Conservation (phyloP, 768 basidiomycete species). For the Imleria badia region DNA sequence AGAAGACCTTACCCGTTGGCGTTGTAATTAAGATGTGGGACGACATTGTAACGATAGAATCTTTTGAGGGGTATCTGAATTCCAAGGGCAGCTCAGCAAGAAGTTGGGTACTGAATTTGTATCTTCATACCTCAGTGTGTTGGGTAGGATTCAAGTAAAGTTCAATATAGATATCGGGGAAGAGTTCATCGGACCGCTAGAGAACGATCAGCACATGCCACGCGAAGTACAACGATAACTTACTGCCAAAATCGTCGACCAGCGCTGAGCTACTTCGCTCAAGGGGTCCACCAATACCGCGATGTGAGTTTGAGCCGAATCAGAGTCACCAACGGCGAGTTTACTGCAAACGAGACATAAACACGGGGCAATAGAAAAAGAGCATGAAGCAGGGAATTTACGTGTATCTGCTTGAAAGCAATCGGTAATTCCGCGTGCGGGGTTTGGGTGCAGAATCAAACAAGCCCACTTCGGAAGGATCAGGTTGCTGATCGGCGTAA, state of each 20-base stretch:
- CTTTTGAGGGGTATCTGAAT: conserved; percentile 82
- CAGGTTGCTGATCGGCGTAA: conserved; percentile 66
- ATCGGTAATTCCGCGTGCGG: conserved; percentile 58
- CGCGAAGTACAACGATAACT: conserved; percentile 5
- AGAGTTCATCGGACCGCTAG: conserved; percentile 35
- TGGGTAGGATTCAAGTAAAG: conserved; percentile 76
- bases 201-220: background rate
- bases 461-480: conserved; percentile 69
- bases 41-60: conserved; percentile 83
- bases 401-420: conserved; percentile 64
- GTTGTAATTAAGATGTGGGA: conserved; percentile 59
- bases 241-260: conserved; percentile 79
- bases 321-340: conserved; percentile 66
- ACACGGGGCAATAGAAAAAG: background rate
- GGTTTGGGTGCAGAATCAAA: conserved; percentile 65
- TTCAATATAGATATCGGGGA: conserved; percentile 66
- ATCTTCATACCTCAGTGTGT: conserved; percentile 59
- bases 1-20: conserved; percentile 53
- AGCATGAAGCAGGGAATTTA: conserved; percentile 39
- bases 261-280: conserved; percentile 81
- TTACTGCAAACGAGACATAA: conserved; percentile 42
- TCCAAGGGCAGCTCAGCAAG: background rate
- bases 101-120: background rate
- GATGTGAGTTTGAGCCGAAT: conserved; percentile 67
- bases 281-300: conserved; percentile 81